Conservation (phyloP, 129 eudicot genomes). For the Lactuca sativa region DNA sequence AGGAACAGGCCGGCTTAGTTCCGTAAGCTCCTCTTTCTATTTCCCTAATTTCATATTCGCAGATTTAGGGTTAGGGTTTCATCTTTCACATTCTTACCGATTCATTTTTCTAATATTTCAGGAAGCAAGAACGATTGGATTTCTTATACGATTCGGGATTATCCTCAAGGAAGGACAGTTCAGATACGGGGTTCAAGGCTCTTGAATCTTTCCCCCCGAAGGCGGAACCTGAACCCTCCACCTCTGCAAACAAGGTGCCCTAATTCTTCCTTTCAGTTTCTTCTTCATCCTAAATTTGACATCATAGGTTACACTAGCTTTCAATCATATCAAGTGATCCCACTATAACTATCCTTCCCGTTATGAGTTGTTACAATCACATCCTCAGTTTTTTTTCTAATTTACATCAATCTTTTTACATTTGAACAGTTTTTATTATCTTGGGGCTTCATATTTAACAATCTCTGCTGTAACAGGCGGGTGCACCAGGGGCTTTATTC, state of each 20-base stretch:
- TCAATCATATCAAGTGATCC: background rate
- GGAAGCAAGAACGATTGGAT: constrained; percentile 90
- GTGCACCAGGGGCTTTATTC: constrained; percentile 77
- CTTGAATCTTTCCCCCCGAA: constrained; percentile 56
- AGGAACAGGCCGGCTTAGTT: constrained; percentile 87
- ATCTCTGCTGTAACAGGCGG: constrained; percentile 42
- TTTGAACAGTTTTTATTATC: background rate
- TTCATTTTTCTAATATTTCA: constrained; percentile 13
- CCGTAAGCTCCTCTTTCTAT: constrained; percentile 43
- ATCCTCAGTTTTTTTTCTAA: background rate
- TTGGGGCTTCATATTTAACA: background rate
- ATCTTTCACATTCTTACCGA: background rate
- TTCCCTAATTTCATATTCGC: background rate
- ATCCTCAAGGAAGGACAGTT: constrained; percentile 63
- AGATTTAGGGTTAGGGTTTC: constrained; percentile 37
- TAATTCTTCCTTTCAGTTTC: background rate
- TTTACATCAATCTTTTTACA: background rate
- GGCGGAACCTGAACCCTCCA: constrained; percentile 36
- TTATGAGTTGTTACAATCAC: background rate
- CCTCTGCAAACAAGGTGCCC: constrained; percentile 51
- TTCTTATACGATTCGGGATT: constrained; percentile 88
- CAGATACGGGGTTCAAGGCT: constrained; percentile 55
- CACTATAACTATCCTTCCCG: background rate
- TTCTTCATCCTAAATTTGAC: background rate
- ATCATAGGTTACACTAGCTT: too few species aligned